Conservation (phyloP, 345 rosid genomes). For the Gossypioides kirkii region DNA sequence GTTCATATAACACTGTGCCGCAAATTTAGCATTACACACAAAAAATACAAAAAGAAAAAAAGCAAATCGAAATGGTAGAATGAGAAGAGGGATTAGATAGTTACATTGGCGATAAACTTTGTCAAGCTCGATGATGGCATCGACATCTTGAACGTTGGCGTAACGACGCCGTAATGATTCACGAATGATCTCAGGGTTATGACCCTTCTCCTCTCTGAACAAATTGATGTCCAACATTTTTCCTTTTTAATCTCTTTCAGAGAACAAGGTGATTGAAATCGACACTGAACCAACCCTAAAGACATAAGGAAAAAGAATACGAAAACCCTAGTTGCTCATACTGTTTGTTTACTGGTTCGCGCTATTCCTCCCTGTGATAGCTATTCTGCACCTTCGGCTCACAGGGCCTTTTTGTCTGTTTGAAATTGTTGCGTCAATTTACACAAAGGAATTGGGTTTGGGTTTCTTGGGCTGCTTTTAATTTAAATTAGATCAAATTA, state of each 20-base stretch:
- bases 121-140: conserved; percentile 68
- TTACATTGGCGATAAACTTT: conserved; percentile 77
- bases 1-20: conserved; percentile 60
- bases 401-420: background rate
- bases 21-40: background rate
- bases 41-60: background rate
- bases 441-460: background rate
- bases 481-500: background rate
- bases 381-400: background rate
- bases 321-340: background rate
- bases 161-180: conserved; percentile 77
- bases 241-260: background rate
- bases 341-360: background rate
- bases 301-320: background rate
- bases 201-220: conserved; percentile 67
- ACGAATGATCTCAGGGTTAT: conserved; percentile 65
- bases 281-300: background rate
- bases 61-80: too few species aligned
- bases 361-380: background rate
- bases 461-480: background rate
- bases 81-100: background rate
- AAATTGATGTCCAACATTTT: conserved; percentile 77
- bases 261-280: background rate
- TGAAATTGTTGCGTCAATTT: background rate
- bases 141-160: conserved; percentile 56